Evolutionary conservation across 2,329 filamentous ascomycete species (phyloP).

Genomic region (Chaetomium globosum): DNA sequence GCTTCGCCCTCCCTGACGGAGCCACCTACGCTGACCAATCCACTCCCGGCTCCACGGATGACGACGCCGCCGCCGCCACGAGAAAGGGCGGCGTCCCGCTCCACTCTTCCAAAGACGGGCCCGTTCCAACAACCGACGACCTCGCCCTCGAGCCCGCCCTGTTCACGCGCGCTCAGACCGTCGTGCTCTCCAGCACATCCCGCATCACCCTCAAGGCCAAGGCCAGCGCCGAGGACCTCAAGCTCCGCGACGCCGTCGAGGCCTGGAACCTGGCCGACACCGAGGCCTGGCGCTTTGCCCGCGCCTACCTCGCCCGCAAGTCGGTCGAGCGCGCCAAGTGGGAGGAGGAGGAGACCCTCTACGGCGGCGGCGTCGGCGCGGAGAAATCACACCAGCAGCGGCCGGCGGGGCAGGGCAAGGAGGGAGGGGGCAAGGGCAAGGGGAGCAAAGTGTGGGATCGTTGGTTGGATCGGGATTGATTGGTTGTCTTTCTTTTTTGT

Average conservation of each 20-base stretch:
- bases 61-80: background rate
- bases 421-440: background rate
- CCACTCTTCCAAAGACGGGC: constrained; percentile 2
- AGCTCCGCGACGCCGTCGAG: constrained; percentile 59
- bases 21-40: constrained; percentile 41
- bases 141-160: constrained; percentile 58
- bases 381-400: constrained; percentile 27
- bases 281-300: constrained; percentile 75
- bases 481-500: too few species aligned
- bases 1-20: constrained; percentile 72
- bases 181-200: constrained; percentile 49
- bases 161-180: constrained; percentile 22
- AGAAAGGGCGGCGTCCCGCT: constrained; percentile 35
- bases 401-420: background rate
- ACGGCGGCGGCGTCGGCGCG: constrained; percentile 61
- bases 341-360: constrained; percentile 70
- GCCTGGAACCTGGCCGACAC: constrained; percentile 72
- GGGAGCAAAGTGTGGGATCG: constrained; percentile 8
- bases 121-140: constrained; percentile 47
- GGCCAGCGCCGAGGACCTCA: constrained; percentile 44
- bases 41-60: too few species aligned
- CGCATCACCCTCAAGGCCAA: constrained; percentile 29
- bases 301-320: constrained; percentile 66
- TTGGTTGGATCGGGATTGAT: constrained; percentile 26
- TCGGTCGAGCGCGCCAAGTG: constrained; percentile 66